These are phyloP conservation scores for Microbotryum violaceum DNA, from an alignment of 1,284 basidiomycete genomes.

Conservation along the genomic window DNA sequence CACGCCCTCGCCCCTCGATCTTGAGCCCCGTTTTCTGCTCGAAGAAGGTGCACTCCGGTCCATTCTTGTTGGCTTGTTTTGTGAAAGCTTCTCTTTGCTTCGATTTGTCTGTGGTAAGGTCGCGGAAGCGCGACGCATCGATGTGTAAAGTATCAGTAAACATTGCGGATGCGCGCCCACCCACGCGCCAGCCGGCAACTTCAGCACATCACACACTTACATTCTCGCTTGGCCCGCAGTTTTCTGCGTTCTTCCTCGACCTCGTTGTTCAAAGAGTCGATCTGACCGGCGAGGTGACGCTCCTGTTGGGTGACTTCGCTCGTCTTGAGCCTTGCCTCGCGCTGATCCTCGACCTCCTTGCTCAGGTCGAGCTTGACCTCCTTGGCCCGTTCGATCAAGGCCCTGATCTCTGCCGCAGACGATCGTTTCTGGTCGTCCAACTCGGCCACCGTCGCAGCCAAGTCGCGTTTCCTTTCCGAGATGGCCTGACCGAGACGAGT, in stretches of 20 bases:
- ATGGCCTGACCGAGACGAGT: slow-evolving; percentile 30
- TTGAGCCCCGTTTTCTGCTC: slow-evolving; percentile 33
- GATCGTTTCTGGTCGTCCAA: slow-evolving; percentile 27
- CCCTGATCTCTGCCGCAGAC: not conserved
- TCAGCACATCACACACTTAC: slow-evolving; percentile 1
- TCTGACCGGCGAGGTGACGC: slow-evolving; percentile 32
- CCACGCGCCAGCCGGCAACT: not conserved
- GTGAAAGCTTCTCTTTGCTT: slow-evolving; percentile 25
- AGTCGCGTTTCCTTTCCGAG: slow-evolving; percentile 21
- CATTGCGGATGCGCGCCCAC: not conserved
- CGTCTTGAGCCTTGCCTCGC: not conserved
- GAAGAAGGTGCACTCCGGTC: slow-evolving; percentile 35
- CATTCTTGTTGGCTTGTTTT: slow-evolving; percentile 29
- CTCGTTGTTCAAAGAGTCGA: slow-evolving; percentile 31
- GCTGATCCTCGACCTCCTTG: slow-evolving; percentile 11
- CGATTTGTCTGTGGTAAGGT: slow-evolving; percentile 19
- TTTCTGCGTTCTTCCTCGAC: slow-evolving; percentile 30
- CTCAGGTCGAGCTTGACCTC: slow-evolving; percentile 21
- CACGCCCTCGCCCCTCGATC: slow-evolving; percentile 31
- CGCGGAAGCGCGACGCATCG: not conserved
- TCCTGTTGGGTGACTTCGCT: not conserved
- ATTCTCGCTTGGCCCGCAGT: slow-evolving; percentile 17
- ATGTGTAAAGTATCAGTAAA: slow-evolving; percentile 1
- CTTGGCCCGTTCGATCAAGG: slow-evolving; percentile 28
- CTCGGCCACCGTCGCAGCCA: slow-evolving; percentile 25